Percentiles rank a stretch among this genome's conserved stretches.
Conservation (phyloP, 2,329 filamentous ascomycete genomes). For the Apiospora malaysiana region DNA sequence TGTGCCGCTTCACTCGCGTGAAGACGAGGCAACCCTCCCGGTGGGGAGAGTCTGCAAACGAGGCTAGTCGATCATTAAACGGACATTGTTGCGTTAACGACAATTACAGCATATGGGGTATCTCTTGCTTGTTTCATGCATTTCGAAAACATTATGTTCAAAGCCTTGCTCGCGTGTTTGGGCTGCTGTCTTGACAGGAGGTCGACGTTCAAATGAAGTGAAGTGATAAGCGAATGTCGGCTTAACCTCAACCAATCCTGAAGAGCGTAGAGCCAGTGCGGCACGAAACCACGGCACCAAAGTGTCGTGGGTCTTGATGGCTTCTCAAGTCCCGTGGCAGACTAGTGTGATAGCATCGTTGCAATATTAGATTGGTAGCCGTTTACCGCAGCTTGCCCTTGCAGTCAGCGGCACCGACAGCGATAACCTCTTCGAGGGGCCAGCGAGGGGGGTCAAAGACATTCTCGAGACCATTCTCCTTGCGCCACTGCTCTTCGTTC, state of each 20-base stretch:
- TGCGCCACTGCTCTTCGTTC: constrained; percentile 72
- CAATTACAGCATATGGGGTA: constrained; percentile 14
- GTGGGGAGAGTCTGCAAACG: neutral
- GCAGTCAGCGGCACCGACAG: constrained; percentile 74
- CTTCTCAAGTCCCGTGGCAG: constrained; percentile 31
- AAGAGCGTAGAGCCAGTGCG: constrained; percentile 30
- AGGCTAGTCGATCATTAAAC: constrained; percentile 17
- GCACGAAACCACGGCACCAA: constrained; percentile 38
- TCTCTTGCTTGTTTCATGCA: constrained; percentile 19
- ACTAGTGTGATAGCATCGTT: constrained; percentile 35
- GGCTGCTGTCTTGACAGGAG: constrained; percentile 17
- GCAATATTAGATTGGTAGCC: neutral
- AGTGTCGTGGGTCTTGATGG: constrained; percentile 36
- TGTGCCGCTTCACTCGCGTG: neutral
- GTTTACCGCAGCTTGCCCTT: constrained; percentile 72
- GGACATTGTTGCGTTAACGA: constrained; percentile 2
- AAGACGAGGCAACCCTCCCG: constrained; percentile 1
- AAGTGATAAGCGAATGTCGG: constrained; percentile 26
- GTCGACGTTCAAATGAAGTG: constrained; percentile 26
- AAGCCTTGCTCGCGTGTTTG: constrained; percentile 12
- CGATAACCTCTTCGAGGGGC: constrained; percentile 82
- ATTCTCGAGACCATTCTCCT: constrained; percentile 69
- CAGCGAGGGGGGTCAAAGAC: constrained; percentile 80
- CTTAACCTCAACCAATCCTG: constrained; percentile 26
- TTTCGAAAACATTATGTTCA: constrained; percentile 4